Conservation (phyloP, 208 protist species). For the Angomonas desouzai region DNA sequence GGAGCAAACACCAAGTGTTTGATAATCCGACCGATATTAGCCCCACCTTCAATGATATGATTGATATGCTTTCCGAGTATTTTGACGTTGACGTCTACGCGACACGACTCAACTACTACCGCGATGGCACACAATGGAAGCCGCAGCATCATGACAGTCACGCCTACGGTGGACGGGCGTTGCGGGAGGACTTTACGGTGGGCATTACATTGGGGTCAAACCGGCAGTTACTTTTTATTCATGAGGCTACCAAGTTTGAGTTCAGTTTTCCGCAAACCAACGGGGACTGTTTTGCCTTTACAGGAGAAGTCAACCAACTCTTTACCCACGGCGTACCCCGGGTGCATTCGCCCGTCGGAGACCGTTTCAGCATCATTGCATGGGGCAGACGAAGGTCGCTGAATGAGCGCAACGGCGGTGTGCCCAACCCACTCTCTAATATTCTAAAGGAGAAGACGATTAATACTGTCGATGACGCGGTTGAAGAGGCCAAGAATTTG, state of each 20-base stretch:
- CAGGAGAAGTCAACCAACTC: conserved; percentile 74
- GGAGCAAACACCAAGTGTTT: conserved; percentile 90
- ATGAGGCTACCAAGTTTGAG: conserved; percentile 72
- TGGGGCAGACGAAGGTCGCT: conserved; percentile 78
- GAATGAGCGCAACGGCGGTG: conserved; percentile 82
- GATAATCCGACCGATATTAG: conserved; percentile 87
- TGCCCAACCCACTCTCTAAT: conserved; percentile 6
- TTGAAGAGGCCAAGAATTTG: conserved; percentile 54
- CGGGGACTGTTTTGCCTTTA: conserved; percentile 93
- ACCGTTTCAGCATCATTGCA: conserved; percentile 89
- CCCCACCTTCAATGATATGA: conserved; percentile 76
- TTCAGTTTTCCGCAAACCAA: conserved; percentile 91
- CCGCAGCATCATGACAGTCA: conserved; percentile 93
- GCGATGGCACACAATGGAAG: conserved; percentile 90
- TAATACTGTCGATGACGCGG: conserved; percentile 62
- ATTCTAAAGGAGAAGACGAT: conserved; percentile 23
- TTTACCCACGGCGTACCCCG: conserved; percentile 92
- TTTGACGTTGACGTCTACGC: conserved; percentile 91
- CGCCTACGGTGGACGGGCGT: conserved; percentile 69
- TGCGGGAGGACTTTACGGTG: conserved; percentile 90
- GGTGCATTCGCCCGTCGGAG: conserved; percentile 46
- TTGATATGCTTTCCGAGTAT: conserved; percentile 84
- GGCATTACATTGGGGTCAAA: conserved; percentile 84
- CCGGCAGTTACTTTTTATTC: conserved; percentile 84
- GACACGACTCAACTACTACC: conserved; percentile 91